A percentile compares a stretch with the other conserved stretches of the same genome.
phyloP scores from a whole-genome alignment of 148 eudicot genomes.

The Dianthus caryophyllus region DNA sequence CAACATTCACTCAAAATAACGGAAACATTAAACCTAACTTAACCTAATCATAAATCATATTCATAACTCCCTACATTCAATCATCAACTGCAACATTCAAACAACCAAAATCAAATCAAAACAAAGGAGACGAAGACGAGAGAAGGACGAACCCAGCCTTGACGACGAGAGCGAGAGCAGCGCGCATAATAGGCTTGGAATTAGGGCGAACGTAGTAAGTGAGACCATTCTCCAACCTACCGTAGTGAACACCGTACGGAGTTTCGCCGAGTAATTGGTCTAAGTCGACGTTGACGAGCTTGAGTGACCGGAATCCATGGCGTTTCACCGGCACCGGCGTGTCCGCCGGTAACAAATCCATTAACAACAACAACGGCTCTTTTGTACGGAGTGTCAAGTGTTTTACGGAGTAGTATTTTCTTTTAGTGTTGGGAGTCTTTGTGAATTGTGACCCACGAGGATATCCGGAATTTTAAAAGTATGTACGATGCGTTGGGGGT shows the following conservation, averaged over 20 bases:
- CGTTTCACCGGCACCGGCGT: constrained; percentile 45
- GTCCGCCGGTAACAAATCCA: constrained; percentile 76
- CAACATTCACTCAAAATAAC: too few species aligned
- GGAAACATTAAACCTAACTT: too few species aligned
- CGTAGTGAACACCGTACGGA: constrained; percentile 67
- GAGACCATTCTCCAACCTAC: constrained; percentile 67
- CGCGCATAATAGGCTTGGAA: constrained; percentile 83
- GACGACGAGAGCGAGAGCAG: constrained; percentile 87
- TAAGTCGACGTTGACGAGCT: constrained; percentile 49
- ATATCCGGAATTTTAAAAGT: too few species aligned
- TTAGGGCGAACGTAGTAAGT: constrained; percentile 74
- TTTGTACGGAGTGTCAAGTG: too few species aligned
- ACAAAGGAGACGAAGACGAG: not conserved
- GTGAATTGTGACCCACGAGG: too few species aligned
- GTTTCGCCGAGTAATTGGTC: constrained; percentile 40
- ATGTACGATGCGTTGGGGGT: too few species aligned
- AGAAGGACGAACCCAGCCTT: constrained; percentile 54
- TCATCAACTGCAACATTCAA: too few species aligned
- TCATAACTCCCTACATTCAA: not conserved
- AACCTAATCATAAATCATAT: not conserved
- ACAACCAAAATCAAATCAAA: not conserved
- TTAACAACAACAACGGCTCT: constrained; percentile 3
- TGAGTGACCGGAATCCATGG: constrained; percentile 70
- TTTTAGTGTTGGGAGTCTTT: too few species aligned
- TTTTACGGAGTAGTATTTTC: too few species aligned